phyloP scores from a whole-genome alignment of 2,329 filamentous ascomycete genomes.

The Epichloe sylvatica region DNA sequence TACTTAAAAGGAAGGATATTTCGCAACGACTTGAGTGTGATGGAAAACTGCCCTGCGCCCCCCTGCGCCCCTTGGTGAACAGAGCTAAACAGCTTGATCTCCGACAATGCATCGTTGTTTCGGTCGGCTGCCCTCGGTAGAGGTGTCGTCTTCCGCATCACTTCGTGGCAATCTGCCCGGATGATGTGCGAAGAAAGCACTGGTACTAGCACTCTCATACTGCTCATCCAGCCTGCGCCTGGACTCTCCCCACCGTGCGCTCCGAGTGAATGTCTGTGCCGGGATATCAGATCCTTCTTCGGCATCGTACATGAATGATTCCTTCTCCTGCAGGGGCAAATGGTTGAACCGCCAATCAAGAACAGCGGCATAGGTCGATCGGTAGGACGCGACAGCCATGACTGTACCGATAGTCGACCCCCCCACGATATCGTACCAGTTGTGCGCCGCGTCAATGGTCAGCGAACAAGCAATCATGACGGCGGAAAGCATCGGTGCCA shows the following conservation, averaged over 20 bases:
- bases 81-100: background rate
- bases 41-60: background rate
- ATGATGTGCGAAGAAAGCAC: background rate
- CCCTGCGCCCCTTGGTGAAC: too few species aligned
- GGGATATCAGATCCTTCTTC: slow-evolving; percentile 9
- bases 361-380: slow-evolving; percentile 52
- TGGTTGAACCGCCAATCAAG: slow-evolving; percentile 59
- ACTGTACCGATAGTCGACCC: slow-evolving; percentile 49
- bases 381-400: slow-evolving; percentile 48
- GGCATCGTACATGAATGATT: slow-evolving; percentile 6
- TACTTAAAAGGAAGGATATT: too few species aligned
- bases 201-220: background rate
- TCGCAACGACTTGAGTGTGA: background rate
- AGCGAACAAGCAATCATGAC: slow-evolving; percentile 45
- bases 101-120: background rate
- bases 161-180: background rate
- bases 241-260: slow-evolving; percentile 15
- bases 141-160: background rate
- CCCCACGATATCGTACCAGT: slow-evolving; percentile 57
- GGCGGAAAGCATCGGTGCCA: slow-evolving; percentile 46
- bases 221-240: slow-evolving; percentile 6
- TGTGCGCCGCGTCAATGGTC: slow-evolving; percentile 52
- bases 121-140: background rate
- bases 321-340: slow-evolving; percentile 39
- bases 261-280: slow-evolving; percentile 12